A percentile compares a stretch with the other conserved stretches of the same genome.
These are phyloP conservation scores for Xylaria digitata DNA, from an alignment of 2,329 filamentous ascomycete genomes.

Conservation along the genomic window DNA sequence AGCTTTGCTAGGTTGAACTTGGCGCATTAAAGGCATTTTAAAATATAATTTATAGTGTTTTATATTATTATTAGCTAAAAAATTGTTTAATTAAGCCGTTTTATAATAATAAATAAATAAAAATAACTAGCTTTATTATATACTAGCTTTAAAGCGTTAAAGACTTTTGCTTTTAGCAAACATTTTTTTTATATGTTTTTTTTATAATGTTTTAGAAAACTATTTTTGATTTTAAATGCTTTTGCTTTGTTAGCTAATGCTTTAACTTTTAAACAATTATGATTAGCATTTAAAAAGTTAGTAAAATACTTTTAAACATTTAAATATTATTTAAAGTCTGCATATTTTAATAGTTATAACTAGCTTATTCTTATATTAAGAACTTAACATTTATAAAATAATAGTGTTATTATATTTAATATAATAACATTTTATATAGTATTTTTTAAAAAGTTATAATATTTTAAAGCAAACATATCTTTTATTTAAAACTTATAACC, in stretches of 20 bases:
- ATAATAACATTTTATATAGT: not conserved
- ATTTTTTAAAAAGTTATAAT: too few relatives aligned
- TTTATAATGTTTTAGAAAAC: too few relatives aligned
- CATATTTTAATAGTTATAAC: conserved; percentile 3
- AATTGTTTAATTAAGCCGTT: not conserved
- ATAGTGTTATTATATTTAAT: not conserved
- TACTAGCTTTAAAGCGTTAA: not conserved
- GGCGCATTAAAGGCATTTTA: not conserved
- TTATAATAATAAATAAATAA: not conserved
- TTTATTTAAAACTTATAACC: conserved; percentile 8
- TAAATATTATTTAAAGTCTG: not conserved
- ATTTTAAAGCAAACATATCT: not conserved
- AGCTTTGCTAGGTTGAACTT: not conserved
- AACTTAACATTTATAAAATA: not conserved
- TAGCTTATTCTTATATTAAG: not conserved
- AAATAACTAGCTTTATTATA: conserved; percentile 5
- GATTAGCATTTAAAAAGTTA: not conserved
- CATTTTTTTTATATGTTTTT: too few relatives aligned
- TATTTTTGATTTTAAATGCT: not conserved
- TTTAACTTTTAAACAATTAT: not conserved
- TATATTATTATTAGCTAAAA: not conserved
- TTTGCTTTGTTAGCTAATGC: not conserved
- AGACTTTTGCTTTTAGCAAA: not conserved
- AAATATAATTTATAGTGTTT: not conserved
- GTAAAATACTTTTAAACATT: not conserved